Conservation (phyloP, 1,284 basidiomycete genomes). For the Ceratobasidium sp. region DNA sequence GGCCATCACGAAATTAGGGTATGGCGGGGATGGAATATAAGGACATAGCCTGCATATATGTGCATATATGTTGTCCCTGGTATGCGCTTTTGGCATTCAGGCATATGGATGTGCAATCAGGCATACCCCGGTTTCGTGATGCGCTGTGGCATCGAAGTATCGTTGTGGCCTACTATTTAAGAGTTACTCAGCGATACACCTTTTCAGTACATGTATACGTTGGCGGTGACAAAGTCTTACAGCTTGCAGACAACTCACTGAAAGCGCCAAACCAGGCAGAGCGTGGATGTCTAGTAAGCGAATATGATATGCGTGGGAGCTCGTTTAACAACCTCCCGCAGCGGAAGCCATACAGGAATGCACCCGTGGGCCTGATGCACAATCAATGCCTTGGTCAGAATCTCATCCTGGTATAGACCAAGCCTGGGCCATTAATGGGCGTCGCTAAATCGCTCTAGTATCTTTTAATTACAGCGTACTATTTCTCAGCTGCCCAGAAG, state of each 20-base stretch:
- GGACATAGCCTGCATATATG: no score
- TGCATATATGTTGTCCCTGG: no score
- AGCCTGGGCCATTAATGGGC: not conserved
- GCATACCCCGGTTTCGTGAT: no score
- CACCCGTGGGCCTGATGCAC: conserved; percentile 58
- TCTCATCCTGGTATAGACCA: not conserved
- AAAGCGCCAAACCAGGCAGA: not conserved
- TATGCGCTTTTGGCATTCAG: no score
- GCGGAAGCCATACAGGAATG: conserved; percentile 56
- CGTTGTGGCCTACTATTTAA: no score
- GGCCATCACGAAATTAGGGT: no score
- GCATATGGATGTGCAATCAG: no score
- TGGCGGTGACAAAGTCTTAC: not conserved
- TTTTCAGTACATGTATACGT: not conserved
- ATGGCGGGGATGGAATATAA: no score
- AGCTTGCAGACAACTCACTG: not conserved
- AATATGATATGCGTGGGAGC: conserved; percentile 54
- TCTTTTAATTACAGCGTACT: not conserved
- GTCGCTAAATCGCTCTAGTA: not conserved
- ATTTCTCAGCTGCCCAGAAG: not conserved
- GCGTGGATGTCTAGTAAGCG: not conserved
- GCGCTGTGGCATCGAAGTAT: no score
- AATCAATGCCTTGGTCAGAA: conserved; percentile 52
- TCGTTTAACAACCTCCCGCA: conserved; percentile 56
- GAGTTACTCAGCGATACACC: conserved; percentile 15